Evolutionary conservation across 2,329 filamentous ascomycete species (phyloP).

Genomic region (Salinomyces thailandicus): DNA sequence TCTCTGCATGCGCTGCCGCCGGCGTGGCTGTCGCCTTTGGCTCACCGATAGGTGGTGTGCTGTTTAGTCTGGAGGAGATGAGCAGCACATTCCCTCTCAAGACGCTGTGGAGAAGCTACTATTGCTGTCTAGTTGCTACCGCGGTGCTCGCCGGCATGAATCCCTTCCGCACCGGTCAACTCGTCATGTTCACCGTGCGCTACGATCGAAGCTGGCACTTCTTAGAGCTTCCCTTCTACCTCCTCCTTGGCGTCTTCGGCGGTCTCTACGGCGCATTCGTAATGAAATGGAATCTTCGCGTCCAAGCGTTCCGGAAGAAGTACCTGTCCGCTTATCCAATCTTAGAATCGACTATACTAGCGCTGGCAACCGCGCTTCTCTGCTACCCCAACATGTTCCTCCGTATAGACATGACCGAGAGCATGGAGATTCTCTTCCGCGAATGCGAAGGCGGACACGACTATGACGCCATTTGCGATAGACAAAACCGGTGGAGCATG

Average conservation of each 20-base stretch:
- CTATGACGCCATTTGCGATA: constrained; percentile 82
- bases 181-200: constrained; percentile 97
- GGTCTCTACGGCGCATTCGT: constrained; percentile 93
- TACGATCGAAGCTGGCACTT: constrained; percentile 98
- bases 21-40: constrained; percentile 95
- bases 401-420: constrained; percentile 96
- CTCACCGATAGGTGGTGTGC: constrained; percentile 88
- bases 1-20: constrained; percentile 88
- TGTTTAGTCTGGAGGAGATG: constrained; percentile 98
- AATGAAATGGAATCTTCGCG: constrained; percentile 92
- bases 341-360: constrained; percentile 74
- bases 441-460: constrained; percentile 86
- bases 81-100: constrained; percentile 92
- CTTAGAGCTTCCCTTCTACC: constrained; percentile 88
- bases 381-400: constrained; percentile 95
- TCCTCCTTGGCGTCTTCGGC: constrained; percentile 83
- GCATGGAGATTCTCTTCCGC: constrained; percentile 94
- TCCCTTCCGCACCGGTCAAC: constrained; percentile 87
- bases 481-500: constrained; percentile 63
- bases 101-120: constrained; percentile 96
- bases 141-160: constrained; percentile 93
- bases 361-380: constrained; percentile 74
- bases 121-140: constrained; percentile 90
- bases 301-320: constrained; percentile 86
- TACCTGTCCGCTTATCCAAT: constrained; percentile 78